Conservation (phyloP, 164 flowering plant species). For the Warburgia ugandensis region DNA sequence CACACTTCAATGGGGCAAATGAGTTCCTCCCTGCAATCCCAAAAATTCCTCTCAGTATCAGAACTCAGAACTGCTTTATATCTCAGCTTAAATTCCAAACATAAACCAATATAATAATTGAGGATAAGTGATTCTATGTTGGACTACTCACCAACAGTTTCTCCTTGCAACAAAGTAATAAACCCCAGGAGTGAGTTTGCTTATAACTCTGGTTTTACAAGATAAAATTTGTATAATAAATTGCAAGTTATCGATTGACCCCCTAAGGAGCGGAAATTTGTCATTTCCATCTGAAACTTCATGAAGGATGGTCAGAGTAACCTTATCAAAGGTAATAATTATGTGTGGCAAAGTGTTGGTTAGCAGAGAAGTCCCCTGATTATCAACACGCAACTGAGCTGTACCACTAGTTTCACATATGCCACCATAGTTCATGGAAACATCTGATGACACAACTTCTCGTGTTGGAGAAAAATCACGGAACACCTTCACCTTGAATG, state of each 20-base stretch:
- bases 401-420: slow-evolving; percentile 15
- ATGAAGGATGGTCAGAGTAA: slow-evolving; percentile 58
- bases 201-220: slow-evolving; percentile 55
- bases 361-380: slow-evolving; percentile 18
- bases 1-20: slow-evolving; percentile 51
- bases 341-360: slow-evolving; percentile 29
- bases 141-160: slow-evolving; percentile 50
- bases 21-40: slow-evolving; percentile 60
- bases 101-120: neutral
- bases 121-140: neutral
- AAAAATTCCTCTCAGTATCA: neutral
- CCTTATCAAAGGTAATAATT: slow-evolving; percentile 38
- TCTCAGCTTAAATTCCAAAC: neutral
- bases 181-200: slow-evolving; percentile 34
- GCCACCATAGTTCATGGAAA: slow-evolving; percentile 7
- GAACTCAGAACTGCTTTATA: neutral
- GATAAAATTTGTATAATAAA: slow-evolving; percentile 43
- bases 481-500: slow-evolving; percentile 70
- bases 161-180: slow-evolving; percentile 58
- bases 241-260: slow-evolving; percentile 34
- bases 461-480: slow-evolving; percentile 19
- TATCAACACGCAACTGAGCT: slow-evolving; percentile 11
- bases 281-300: slow-evolving; percentile 57
- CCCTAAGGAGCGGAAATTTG: slow-evolving; percentile 59
- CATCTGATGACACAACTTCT: slow-evolving; percentile 14